A percentile compares a stretch with the other conserved stretches of the same genome.
Conservation (phyloP, 345 rosid species). For the Salix brachista region DNA sequence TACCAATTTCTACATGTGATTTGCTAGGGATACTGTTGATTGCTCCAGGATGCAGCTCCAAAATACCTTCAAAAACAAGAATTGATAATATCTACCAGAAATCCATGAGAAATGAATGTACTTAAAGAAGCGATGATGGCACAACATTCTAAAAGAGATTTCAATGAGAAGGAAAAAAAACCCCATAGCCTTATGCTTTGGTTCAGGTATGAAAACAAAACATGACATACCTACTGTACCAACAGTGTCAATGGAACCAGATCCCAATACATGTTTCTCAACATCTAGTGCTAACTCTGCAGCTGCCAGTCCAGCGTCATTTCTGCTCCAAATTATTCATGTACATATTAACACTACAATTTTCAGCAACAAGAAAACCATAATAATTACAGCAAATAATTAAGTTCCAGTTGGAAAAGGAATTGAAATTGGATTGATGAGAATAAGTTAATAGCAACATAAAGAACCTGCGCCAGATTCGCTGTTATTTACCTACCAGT, state of each 20-base stretch:
- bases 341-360: background rate
- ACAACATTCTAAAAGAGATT: background rate
- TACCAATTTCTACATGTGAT: conserved; percentile 90
- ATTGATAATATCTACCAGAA: background rate
- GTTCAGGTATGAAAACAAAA: background rate
- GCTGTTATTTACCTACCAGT: background rate
- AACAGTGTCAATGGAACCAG: conserved; percentile 88
- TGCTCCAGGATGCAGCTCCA: conserved; percentile 92
- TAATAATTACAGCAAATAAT: no score
- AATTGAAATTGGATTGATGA: conserved; percentile 7
- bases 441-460: background rate
- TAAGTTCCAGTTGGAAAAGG: background rate
- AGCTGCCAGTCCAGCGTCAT: conserved; percentile 95
- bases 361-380: no score
- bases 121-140: background rate
- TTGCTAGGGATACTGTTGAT: conserved; percentile 98
- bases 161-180: background rate
- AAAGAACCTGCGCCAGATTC: background rate
- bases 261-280: conserved; percentile 77
- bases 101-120: conserved; percentile 1
- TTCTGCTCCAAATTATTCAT: conserved; percentile 37
- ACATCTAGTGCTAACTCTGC: conserved; percentile 90
- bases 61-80: conserved; percentile 44
- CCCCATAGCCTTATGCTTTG: background rate
- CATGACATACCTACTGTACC: conserved; percentile 75